Base-by-base conservation (phyloP, 139 green algal genomes). In the Chara braunii region DNA sequence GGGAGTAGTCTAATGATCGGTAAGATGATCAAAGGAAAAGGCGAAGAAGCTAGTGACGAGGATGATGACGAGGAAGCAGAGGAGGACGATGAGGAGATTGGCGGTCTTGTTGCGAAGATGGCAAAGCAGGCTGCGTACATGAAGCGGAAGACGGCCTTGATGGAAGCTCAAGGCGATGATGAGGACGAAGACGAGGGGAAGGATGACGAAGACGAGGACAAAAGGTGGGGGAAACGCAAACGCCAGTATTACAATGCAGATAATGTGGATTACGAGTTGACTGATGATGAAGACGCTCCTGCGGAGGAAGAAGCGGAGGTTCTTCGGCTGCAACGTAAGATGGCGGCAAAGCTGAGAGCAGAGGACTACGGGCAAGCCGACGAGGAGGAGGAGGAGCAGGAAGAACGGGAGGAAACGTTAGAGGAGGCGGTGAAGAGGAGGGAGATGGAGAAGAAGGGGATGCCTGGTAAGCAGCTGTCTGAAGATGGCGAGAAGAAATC, bases 301-400 rank as follows among this genome's bases (percentile, higher is more conserved):
- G 30, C 59, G 29, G 84, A 86, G 42, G 83, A 93, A 61, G 85
- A 88, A 60, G 74, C 78, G 68, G 85, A 94, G 68, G 86, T 75
- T 11, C 40, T 79, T 58, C 60, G 83, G 22, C 73, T 94, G 74
- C 87, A 94, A 78, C 68, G 78, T 2, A 66, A 78, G 40, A 73
- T 70, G 9, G 78, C 75, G 2, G 57, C 59, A 31, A 61, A 36
- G 31, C 75, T 90, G 30, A 35, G 68, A 1, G 56, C 81, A 6
- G 84, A 87, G 11, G 87, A 90, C 66, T 94, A 78, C 66, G 87
- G 71, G 23, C 22, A 74, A 9, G 6, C 4, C 22, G 55, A 33
- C 5, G 64, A 73, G 3, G 64, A 60, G 8, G 68, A 74, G 2
- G 43, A 18, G 6, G 72, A 60, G 3, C 37, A 78, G 57, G 66